Conservation (phyloP, 228 moss, liverwort and hornwort genomes). For the Sphagnum fallax region DNA sequence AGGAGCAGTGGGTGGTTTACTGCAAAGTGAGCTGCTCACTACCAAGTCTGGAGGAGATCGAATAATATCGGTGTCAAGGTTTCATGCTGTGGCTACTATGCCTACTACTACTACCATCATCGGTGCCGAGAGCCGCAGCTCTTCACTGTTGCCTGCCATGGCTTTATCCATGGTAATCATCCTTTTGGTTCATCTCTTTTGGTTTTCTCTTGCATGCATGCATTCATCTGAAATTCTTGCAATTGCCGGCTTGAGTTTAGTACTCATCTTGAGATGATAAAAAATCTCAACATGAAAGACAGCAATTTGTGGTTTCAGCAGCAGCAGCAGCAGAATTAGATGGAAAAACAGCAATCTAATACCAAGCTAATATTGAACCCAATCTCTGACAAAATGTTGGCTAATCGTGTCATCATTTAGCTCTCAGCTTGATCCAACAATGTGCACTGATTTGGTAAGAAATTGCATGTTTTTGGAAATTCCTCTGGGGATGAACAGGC, state of each 20-base stretch:
- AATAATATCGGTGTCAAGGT: no score
- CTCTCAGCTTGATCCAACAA: not conserved
- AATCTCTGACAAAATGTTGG: not conserved
- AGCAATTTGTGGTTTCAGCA: not conserved
- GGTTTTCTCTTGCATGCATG: not conserved
- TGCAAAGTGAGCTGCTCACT: no score
- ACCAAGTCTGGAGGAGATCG: no score
- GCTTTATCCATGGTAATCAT: slow-evolving; percentile 30
- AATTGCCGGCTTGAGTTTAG: not conserved
- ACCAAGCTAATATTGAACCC: no score
- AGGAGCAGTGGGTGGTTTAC: no score
- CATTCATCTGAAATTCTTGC: not conserved
- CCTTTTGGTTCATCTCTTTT: not conserved
- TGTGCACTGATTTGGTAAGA: no score
- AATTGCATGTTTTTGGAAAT: not conserved
- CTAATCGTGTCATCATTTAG: not conserved
- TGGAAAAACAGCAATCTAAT: not conserved
- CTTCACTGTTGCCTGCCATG: slow-evolving; percentile 9
- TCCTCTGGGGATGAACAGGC: not conserved
- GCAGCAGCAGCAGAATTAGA: not conserved
- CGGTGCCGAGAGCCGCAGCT: no score
- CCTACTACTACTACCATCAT: no score
- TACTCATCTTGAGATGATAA: not conserved
- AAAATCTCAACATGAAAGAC: no score
- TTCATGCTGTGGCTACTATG: no score